Conservation (phyloP, 73 alveolate species). For the Symbiodinium natans region DNA sequence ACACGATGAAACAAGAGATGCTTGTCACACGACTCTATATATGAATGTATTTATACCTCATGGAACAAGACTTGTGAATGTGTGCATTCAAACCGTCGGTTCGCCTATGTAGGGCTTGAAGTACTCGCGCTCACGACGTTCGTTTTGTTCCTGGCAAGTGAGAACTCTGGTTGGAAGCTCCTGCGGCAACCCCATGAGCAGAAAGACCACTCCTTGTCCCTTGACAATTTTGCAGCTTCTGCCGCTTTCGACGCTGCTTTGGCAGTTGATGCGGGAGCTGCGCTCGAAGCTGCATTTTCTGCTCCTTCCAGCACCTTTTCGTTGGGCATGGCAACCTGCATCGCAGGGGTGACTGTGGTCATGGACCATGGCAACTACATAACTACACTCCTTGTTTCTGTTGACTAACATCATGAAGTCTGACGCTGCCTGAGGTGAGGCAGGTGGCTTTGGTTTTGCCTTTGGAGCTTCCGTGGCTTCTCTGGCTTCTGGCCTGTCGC, state of each 20-base stretch:
- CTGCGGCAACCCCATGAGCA: too few relatives aligned
- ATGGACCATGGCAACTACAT: too few relatives aligned
- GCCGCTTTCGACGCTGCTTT: background rate
- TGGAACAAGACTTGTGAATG: too few relatives aligned
- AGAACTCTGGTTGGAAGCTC: too few relatives aligned
- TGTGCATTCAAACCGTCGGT: too few relatives aligned
- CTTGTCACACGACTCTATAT: too few relatives aligned
- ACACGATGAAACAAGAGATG: too few relatives aligned
- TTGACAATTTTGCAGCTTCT: background rate
- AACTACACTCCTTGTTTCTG: too few relatives aligned
- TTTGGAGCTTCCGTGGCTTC: background rate
- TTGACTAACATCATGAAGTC: background rate
- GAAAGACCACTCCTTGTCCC: background rate
- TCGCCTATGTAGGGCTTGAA: slow-evolving; percentile 93
- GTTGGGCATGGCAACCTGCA: background rate
- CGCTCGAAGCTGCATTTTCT: background rate
- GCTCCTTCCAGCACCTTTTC: background rate
- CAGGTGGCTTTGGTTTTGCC: background rate
- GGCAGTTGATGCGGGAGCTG: background rate
- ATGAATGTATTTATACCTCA: too few relatives aligned
- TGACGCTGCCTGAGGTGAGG: background rate
- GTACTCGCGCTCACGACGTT: slow-evolving; percentile 89
- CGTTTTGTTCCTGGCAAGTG: slow-evolving; percentile 33
- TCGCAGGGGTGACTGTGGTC: background rate
- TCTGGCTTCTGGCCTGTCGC: background rate